Percentiles rank a stretch among this genome's conserved stretches.
phyloP scores from a whole-genome alignment of 78 protist species.

The Polysphondylium violaceum region DNA sequence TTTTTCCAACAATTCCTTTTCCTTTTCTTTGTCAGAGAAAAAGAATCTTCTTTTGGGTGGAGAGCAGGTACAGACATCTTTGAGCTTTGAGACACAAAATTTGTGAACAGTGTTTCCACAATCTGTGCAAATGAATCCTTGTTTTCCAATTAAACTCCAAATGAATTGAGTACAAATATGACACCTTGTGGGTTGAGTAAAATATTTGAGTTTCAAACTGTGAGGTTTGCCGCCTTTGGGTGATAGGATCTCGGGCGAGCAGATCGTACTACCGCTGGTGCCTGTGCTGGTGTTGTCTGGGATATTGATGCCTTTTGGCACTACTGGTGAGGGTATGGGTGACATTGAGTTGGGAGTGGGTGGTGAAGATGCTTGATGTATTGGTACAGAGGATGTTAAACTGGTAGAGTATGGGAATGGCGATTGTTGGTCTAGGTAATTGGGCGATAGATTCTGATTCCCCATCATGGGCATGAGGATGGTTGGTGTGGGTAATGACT shows the following conservation, averaged over 20 bases:
- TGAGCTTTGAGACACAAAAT: not conserved
- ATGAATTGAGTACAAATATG: conserved; percentile 8
- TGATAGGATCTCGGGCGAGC: not conserved
- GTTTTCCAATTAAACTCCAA: conserved; percentile 42
- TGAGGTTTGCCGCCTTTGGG: too few relatives aligned
- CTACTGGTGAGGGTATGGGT: not conserved
- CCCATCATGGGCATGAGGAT: not conserved
- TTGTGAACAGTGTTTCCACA: conserved; percentile 30
- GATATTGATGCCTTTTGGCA: not conserved
- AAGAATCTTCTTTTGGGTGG: conserved; percentile 1
- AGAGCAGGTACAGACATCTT: not conserved
- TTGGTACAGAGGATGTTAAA: too few relatives aligned
- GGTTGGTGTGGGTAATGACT: not conserved
- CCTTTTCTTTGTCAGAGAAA: not conserved
- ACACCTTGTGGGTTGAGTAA: conserved; percentile 38
- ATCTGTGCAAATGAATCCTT: conserved; percentile 16
- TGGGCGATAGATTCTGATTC: not conserved
- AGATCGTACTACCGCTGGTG: not conserved
- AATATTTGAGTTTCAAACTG: conserved; percentile 14
- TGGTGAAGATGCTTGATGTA: not conserved
- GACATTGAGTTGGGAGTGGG: not conserved
- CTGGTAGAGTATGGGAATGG: too few relatives aligned
- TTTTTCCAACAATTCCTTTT: not conserved
- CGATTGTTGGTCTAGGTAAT: too few relatives aligned
- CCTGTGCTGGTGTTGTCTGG: not conserved